Percentiles rank a stretch among this genome's conserved stretches.
These are phyloP conservation scores for Exophiala sp. DNA, from an alignment of 2,329 filamentous ascomycete species.

Conservation along the genomic window DNA sequence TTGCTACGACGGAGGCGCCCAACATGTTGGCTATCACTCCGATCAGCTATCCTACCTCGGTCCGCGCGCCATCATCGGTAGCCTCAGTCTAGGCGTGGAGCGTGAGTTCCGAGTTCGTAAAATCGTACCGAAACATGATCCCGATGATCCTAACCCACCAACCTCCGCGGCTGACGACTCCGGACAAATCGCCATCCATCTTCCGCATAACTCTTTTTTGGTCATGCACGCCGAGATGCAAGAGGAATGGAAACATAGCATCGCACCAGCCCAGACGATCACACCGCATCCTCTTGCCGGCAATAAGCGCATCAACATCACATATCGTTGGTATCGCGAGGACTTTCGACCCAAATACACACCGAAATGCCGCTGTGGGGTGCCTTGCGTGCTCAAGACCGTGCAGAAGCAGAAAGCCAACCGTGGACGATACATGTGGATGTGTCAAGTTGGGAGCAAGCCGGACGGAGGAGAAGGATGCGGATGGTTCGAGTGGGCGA, in stretches of 20 bases:
- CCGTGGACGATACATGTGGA: constrained; percentile 83
- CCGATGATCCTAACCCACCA: constrained; percentile 26
- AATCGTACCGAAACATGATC: constrained; percentile 60
- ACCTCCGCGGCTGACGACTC: constrained; percentile 55
- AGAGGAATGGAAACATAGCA: constrained; percentile 91
- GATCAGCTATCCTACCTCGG: constrained; percentile 93
- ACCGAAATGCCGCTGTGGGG: constrained; percentile 70
- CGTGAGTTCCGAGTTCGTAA: constrained; percentile 85
- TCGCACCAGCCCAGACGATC: constrained; percentile 70
- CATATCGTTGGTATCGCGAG: constrained; percentile 81
- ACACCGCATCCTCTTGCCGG: constrained; percentile 80
- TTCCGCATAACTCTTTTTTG: constrained; percentile 89
- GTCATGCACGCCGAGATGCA: constrained; percentile 99
- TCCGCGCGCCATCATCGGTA: constrained; percentile 82
- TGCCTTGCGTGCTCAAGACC: constrained; percentile 68
- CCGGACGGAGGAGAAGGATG: constrained; percentile 53
- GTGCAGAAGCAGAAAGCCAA: constrained; percentile 76
- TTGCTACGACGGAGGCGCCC: constrained; percentile 76
- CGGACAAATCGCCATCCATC: constrained; percentile 86
- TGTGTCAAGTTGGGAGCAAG: constrained; percentile 68
- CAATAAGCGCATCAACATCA: constrained; percentile 84
- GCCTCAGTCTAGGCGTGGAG: constrained; percentile 84
- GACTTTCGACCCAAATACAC: constrained; percentile 73
- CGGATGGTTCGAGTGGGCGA: constrained; percentile 78
- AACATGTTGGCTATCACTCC: constrained; percentile 87